phyloP scores from a whole-genome alignment of 768 basidiomycete genomes.

The Mycena belliarum region DNA sequence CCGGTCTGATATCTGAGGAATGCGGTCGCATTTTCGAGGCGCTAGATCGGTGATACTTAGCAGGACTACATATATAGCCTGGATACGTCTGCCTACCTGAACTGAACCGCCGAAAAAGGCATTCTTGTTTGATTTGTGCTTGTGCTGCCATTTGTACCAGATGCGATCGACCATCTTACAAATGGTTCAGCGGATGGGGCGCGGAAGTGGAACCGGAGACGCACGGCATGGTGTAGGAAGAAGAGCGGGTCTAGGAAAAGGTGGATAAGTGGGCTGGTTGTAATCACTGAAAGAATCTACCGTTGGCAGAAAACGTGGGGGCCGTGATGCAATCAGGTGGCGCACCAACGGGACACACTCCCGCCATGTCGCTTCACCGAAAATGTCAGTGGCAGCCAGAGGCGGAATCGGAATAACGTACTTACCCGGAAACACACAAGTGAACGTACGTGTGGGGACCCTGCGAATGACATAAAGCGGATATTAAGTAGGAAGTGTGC shows the following conservation, averaged over 20 bases:
- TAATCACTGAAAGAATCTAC: conserved; percentile 20
- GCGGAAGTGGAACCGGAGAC: conserved; percentile 4
- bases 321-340: conserved; percentile 26
- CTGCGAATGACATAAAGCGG: too few species aligned
- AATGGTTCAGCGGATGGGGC: not conserved
- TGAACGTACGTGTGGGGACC: conserved; percentile 23
- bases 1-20: conserved; percentile 28
- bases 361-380: conserved; percentile 27
- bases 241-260: conserved; percentile 33
- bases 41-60: too few species aligned
- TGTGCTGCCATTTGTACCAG: conserved; percentile 38
- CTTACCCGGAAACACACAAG: conserved; percentile 31
- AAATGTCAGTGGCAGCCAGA: not conserved
- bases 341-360: conserved; percentile 29
- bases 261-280: too few species aligned
- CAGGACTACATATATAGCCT: too few species aligned
- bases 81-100: too few species aligned
- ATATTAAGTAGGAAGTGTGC: too few species aligned
- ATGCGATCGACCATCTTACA: conserved; percentile 36
- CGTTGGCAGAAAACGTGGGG: conserved; percentile 33
- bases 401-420: conserved; percentile 9
- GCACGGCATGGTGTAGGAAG: conserved; percentile 36
- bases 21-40: conserved; percentile 19
- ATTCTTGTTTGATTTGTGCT: conserved; percentile 23
- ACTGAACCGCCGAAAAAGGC: conserved; percentile 31